Percentiles rank a stretch among this genome's conserved stretches.
Evolutionary conservation across 768 basidiomycete species (phyloP).

Genomic region (Chalciporus pseudorubinellus): DNA sequence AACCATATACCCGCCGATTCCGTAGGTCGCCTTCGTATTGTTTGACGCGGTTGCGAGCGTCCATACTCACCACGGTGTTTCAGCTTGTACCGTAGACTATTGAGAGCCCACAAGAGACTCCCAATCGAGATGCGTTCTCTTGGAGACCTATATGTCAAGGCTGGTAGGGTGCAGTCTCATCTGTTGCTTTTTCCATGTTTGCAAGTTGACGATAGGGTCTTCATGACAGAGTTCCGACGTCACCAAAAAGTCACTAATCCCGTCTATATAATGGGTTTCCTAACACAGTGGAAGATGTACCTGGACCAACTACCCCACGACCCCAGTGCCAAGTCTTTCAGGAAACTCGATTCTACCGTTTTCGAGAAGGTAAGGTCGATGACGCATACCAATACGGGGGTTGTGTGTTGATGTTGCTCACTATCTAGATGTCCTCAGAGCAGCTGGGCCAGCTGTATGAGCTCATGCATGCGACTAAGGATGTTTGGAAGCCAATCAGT

Average conservation of each 20-base stretch:
- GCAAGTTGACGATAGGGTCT: not conserved
- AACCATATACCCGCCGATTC: conserved; percentile 76
- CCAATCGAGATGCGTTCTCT: conserved; percentile 78
- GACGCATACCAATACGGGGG: not conserved
- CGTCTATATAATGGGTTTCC: conserved; percentile 88
- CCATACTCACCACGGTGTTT: not conserved
- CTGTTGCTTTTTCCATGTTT: not conserved
- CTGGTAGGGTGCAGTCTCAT: conserved; percentile 45
- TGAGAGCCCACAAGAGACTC: conserved; percentile 75
- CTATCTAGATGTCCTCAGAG: conserved; percentile 74
- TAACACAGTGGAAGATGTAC: conserved; percentile 94
- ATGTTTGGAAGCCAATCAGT: conserved; percentile 70
- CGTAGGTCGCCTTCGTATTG: conserved; percentile 46
- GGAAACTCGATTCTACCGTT: conserved; percentile 63
- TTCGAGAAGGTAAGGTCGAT: conserved; percentile 64
- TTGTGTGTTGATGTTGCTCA: not conserved
- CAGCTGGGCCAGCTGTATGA: conserved; percentile 94
- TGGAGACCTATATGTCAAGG: conserved; percentile 84
- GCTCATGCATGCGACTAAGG: conserved; percentile 88
- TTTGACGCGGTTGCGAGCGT: not conserved
- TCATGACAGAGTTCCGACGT: conserved; percentile 76
- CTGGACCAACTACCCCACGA: conserved; percentile 65
- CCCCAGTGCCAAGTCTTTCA: conserved; percentile 44
- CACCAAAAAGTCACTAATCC: conserved; percentile 82
- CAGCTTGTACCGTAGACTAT: conserved; percentile 78